Percentiles rank a stretch among this genome's conserved stretches.
phyloP scores from a whole-genome alignment of 768 basidiomycete genomes.

The Tulasnella sp. region DNA sequence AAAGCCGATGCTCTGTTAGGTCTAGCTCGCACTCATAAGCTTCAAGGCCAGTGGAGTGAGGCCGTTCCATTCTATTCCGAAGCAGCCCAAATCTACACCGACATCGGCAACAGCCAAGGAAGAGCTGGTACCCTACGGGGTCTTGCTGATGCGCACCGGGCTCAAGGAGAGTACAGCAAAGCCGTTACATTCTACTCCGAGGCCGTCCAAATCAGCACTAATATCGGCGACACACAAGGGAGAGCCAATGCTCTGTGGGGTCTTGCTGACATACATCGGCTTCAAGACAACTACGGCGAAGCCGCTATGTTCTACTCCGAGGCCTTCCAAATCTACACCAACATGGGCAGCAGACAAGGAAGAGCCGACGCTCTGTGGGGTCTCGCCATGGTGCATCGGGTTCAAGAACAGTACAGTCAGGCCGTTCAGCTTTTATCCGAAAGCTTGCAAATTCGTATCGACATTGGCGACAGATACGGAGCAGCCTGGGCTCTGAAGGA shows the following conservation, averaged over 20 bases:
- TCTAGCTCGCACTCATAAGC: background rate
- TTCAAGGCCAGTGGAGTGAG: background rate
- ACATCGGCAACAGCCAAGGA: background rate
- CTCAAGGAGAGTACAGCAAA: background rate
- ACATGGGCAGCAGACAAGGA: background rate
- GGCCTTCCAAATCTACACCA: background rate
- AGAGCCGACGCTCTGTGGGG: background rate
- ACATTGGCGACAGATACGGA: background rate
- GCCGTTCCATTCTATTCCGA: background rate
- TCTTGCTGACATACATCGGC: background rate
- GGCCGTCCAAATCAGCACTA: background rate
- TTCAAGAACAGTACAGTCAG: background rate
- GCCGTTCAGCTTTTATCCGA: background rate
- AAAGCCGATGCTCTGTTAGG: background rate
- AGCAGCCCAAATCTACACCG: background rate
- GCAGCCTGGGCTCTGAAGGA: background rate
- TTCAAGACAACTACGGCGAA: background rate
- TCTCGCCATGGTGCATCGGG: background rate
- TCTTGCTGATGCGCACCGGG: background rate
- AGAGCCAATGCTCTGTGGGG: background rate
- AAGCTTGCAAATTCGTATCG: background rate
- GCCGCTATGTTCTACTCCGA: background rate
- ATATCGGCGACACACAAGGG: background rate
- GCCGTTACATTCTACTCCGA: background rate
- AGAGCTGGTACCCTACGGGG: background rate